phyloP scores from a whole-genome alignment of 1,284 basidiomycete species.

The Boletus albobrunnescens region DNA sequence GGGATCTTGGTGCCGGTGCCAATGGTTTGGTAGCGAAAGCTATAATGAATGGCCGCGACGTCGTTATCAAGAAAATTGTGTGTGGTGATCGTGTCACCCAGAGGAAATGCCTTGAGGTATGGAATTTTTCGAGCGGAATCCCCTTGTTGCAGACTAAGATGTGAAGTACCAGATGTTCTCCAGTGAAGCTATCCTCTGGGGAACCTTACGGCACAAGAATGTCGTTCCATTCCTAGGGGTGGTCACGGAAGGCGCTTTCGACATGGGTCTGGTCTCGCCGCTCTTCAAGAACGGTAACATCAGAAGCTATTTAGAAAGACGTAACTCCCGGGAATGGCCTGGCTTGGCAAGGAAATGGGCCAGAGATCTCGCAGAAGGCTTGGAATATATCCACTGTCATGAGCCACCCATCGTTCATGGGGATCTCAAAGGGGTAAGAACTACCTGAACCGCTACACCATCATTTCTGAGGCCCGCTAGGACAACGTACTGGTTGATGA shows the following conservation, averaged over 20 bases:
- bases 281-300: conserved; percentile 38
- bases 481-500: conserved; percentile 34
- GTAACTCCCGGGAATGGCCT: conserved; percentile 19
- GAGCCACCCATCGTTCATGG: conserved; percentile 36
- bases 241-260: conserved; percentile 9
- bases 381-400: conserved; percentile 34
- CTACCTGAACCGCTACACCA: background rate
- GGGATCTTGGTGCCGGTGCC: conserved; percentile 7
- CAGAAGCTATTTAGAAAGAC: conserved; percentile 20
- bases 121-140: background rate
- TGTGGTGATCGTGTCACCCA: background rate
- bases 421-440: conserved; percentile 38
- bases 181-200: conserved; percentile 32
- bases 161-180: conserved; percentile 20
- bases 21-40: conserved; percentile 9
- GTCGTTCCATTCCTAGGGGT: conserved; percentile 29
- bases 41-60: conserved; percentile 1
- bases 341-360: conserved; percentile 24
- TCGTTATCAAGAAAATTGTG: conserved; percentile 22
- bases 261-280: conserved; percentile 36
- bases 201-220: conserved; percentile 25
- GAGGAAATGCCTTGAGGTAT: conserved; percentile 17
- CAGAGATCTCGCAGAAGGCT: conserved; percentile 30
- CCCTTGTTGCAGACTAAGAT: conserved; percentile 4
- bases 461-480: conserved; percentile 18